Evolutionary conservation across 805 yeast genomes (phyloP).

Genomic region (Clavispora fructus): DNA sequence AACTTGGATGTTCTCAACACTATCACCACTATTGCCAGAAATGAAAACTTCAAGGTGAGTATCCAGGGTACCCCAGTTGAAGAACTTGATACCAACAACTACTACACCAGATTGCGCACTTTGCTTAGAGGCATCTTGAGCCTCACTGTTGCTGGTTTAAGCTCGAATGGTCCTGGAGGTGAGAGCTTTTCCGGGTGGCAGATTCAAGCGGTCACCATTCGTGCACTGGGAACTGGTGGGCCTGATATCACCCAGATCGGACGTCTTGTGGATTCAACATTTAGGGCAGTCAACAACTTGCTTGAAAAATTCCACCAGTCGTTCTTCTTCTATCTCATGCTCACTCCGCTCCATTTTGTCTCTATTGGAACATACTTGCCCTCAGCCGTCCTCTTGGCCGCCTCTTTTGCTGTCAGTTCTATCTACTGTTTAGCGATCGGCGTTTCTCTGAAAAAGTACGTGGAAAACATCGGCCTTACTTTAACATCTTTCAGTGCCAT

Average conservation of each 20-base stretch:
- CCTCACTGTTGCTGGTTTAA: slow-evolving; percentile 66
- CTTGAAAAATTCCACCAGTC: slow-evolving; percentile 96
- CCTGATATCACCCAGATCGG: slow-evolving; percentile 89
- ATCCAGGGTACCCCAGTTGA: slow-evolving; percentile 54
- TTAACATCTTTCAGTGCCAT: slow-evolving; percentile 24
- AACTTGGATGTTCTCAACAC: slow-evolving; percentile 85
- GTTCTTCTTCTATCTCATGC: slow-evolving; percentile 81
- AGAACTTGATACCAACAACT: slow-evolving; percentile 43
- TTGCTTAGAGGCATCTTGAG: slow-evolving; percentile 61
- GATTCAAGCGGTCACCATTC: slow-evolving; percentile 80
- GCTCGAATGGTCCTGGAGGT: slow-evolving; percentile 55
- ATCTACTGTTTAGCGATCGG: slow-evolving; percentile 49
- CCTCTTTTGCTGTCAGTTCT: slow-evolving; percentile 65
- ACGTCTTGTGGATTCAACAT: slow-evolving; percentile 78
- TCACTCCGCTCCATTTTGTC: slow-evolving; percentile 76
- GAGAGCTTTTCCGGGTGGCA: slow-evolving; percentile 97
- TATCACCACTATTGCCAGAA: slow-evolving; percentile 65
- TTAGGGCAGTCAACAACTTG: slow-evolving; percentile 85
- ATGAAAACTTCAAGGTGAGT: slow-evolving; percentile 68
- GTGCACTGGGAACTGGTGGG: slow-evolving; percentile 53
- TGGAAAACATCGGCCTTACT: slow-evolving; percentile 19
- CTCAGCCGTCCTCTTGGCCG: slow-evolving; percentile 67
- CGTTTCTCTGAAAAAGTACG: slow-evolving; percentile 19
- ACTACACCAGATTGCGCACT: slow-evolving; percentile 51
- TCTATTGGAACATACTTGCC: slow-evolving; percentile 94